These are phyloP conservation scores for Prunus campanulata DNA, from an alignment of 306 rosid genomes.

Conservation along the genomic window DNA sequence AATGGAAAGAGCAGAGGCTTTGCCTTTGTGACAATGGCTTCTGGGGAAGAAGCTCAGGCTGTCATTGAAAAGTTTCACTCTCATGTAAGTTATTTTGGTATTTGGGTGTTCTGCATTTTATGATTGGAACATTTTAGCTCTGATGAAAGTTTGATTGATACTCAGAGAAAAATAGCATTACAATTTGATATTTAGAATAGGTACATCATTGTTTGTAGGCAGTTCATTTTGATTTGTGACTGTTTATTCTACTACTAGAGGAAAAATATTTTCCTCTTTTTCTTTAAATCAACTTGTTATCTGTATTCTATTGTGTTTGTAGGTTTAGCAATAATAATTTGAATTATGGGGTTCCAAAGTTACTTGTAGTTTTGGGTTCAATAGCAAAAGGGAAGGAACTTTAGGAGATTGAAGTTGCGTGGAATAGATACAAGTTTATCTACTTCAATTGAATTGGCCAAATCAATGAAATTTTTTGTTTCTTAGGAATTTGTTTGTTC, in stretches of 20 bases:
- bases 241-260: too few species aligned
- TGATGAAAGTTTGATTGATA: background rate
- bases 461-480: constrained; percentile 15
- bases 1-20: constrained; percentile 68
- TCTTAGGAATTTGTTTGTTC: background rate
- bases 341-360: background rate
- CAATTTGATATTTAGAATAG: too few species aligned
- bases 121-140: background rate
- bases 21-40: constrained; percentile 77
- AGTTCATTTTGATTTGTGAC: too few species aligned
- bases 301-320: background rate
- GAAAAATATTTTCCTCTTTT: too few species aligned
- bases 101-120: background rate
- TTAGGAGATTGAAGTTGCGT: constrained; percentile 7
- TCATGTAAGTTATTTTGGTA: constrained; percentile 43
- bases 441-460: background rate
- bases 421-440: background rate
- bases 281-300: too few species aligned
- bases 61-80: constrained; percentile 58
- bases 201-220: too few species aligned
- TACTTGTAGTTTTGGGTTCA: background rate
- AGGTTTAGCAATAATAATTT: background rate
- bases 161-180: too few species aligned
- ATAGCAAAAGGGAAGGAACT: background rate
- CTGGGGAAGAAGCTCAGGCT: constrained; percentile 71